Percentiles rank a stretch among this genome's conserved stretches.
Conservation (phyloP, 176 grass and related monocot species). For the Luzula sylvatica region DNA sequence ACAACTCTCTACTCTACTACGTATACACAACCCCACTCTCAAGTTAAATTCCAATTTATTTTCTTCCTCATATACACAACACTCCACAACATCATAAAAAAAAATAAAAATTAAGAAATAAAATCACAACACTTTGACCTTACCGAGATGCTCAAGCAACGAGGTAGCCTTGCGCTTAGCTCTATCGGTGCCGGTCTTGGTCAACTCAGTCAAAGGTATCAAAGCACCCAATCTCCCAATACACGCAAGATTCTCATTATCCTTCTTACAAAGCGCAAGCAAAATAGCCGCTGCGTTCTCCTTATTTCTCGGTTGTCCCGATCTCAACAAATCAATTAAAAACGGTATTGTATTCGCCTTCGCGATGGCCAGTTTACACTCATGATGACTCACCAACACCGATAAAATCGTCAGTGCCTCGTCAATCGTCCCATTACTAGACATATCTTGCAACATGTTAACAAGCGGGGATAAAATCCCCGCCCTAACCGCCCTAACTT, state of each 20-base stretch:
- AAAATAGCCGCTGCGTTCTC: slow-evolving; percentile 87
- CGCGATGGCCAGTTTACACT: slow-evolving; percentile 70
- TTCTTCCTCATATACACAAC: slow-evolving; percentile 29
- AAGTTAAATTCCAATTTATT: slow-evolving; percentile 25
- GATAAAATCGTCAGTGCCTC: slow-evolving; percentile 83
- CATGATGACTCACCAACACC: slow-evolving; percentile 83
- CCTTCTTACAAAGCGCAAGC: slow-evolving; percentile 92
- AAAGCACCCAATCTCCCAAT: slow-evolving; percentile 78
- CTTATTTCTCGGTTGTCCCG: slow-evolving; percentile 75
- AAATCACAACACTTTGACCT: slow-evolving; percentile 64
- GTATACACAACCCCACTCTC: slow-evolving; percentile 30
- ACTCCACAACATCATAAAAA: slow-evolving; percentile 19
- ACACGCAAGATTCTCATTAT: slow-evolving; percentile 76
- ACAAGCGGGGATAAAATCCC: slow-evolving; percentile 70
- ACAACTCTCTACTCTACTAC: slow-evolving; percentile 36
- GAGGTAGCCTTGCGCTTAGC: slow-evolving; percentile 94
- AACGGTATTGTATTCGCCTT: slow-evolving; percentile 75
- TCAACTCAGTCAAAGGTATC: slow-evolving; percentile 78
- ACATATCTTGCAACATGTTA: slow-evolving; percentile 80
- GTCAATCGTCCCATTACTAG: slow-evolving; percentile 47
- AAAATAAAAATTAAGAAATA: slow-evolving; percentile 25
- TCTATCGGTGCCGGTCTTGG: slow-evolving; percentile 77
- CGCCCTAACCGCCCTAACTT: slow-evolving; percentile 62
- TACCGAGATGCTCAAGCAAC: slow-evolving; percentile 80
- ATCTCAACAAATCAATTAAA: slow-evolving; percentile 73